These are phyloP conservation scores for Penicillium polonicum DNA, from an alignment of 2,329 filamentous ascomycete genomes.

Conservation along the genomic window DNA sequence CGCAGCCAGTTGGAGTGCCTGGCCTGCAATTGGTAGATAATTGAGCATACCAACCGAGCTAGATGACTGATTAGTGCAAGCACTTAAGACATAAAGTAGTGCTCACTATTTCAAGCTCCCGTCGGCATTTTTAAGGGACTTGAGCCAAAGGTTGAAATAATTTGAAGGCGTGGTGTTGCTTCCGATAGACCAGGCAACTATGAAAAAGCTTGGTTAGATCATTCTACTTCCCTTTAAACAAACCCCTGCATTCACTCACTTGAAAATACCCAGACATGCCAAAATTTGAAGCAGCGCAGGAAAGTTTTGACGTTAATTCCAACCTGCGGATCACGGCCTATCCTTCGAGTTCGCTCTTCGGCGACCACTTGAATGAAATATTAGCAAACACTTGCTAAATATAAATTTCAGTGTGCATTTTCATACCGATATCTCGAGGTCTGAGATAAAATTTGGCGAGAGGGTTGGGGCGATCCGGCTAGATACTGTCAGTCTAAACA, in stretches of 20 bases:
- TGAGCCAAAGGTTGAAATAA: neutral
- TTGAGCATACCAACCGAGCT: neutral
- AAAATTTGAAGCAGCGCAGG: neutral
- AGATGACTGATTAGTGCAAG: neutral
- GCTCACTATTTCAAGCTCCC: neutral
- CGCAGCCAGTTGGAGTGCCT: neutral
- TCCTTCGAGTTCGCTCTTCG: neutral
- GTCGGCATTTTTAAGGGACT: neutral
- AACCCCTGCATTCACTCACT: neutral
- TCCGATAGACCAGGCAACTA: neutral
- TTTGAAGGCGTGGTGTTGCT: neutral
- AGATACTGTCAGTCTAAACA: neutral
- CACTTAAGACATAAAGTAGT: neutral
- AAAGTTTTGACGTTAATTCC: neutral
- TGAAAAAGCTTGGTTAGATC: neutral
- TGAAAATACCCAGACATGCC: neutral
- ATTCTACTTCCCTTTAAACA: neutral
- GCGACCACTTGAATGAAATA: neutral
- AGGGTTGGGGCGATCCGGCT: neutral
- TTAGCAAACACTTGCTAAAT: neutral
- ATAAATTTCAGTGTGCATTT: neutral
- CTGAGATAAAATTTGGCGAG: neutral
- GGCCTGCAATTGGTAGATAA: neutral
- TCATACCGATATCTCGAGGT: neutral
- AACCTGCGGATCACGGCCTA: neutral